Base-by-base conservation (phyloP, 441 rosid genomes). In the Euphorbia corollata region DNA sequence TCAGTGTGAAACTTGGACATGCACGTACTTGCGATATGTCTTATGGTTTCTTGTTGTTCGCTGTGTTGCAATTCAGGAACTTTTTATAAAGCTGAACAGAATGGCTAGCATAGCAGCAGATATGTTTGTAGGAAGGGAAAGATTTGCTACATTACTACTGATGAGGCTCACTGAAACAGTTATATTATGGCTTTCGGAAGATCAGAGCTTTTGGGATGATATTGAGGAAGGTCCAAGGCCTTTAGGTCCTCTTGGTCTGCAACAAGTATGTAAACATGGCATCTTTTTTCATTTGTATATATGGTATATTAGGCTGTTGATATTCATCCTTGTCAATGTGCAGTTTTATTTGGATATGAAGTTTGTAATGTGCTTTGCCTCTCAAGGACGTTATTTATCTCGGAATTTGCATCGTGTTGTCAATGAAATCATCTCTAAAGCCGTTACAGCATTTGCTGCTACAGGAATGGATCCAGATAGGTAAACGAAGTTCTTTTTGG, bases 191-290 rank as follows among this genome's bases (percentile, higher is more conserved):
- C 97, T 95, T 45, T 92, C 97, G 0, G 90, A 86, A 64, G 99
- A 95, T 72, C 97, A 95, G 76, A 90, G 84, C 75, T 95, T 95
- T 74, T 95, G 99, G 99, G 98, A 88, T 77, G 98, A 95, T 71
- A 89, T 95, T 43, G 96, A 90, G 75, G 92, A 87, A 66, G 99
- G 99, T 62, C 98, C 95, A 64, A 85, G 83, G 80, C 89, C 96
- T 61, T 75, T 95, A 74, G 98, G 96, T 71, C 87, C 96, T 77
- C 87, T 85, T 75, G 99, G 97, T 72, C 80, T 92, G 64, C 97
- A 84, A 50, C 97, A 95, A 85, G 99, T 82, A 76, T 27, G 78
- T 30, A 38, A 68, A 71, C 69, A 63, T 68, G 30, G 67, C 72
- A 60, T 74, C 62, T 56, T 67, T 70, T 39, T 59, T 0, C 68